Conservation (phyloP, 2,329 filamentous ascomycete species). For the Coniochaeta pulveracea region DNA sequence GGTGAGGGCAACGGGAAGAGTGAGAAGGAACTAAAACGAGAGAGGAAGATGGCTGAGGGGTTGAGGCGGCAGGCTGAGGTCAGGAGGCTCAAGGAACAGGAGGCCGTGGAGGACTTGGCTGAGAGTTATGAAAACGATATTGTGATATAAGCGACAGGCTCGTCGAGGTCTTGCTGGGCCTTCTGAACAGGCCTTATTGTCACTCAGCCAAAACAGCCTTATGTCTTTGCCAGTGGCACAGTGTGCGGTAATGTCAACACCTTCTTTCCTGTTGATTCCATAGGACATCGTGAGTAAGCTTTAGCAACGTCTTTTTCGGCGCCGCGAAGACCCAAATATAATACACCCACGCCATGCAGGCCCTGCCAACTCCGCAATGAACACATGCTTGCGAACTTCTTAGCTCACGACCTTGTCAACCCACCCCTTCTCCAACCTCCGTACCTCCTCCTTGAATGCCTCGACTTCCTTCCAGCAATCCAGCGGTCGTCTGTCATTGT, state of each 20-base stretch:
- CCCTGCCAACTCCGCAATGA: too few relatives aligned
- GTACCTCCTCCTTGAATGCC: conserved; percentile 80
- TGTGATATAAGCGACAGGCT: too few relatives aligned
- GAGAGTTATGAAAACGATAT: not conserved
- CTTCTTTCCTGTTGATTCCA: too few relatives aligned
- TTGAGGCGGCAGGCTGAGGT: conserved; percentile 38
- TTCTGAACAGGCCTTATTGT: too few relatives aligned
- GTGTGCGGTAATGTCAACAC: too few relatives aligned
- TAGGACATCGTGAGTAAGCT: too few relatives aligned
- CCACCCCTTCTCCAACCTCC: conserved; percentile 75
- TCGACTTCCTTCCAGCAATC: conserved; percentile 93
- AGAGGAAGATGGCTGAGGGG: conserved; percentile 47
- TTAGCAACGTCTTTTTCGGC: too few relatives aligned
- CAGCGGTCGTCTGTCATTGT: conserved; percentile 77
- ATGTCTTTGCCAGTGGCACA: too few relatives aligned
- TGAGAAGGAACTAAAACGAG: conserved; percentile 35
- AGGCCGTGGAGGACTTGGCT: conserved; percentile 8
- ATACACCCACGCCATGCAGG: too few relatives aligned
- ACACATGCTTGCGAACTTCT: conserved; percentile 7
- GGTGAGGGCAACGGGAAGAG: conserved; percentile 20
- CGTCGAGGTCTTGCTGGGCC: too few relatives aligned
- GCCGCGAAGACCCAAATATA: too few relatives aligned
- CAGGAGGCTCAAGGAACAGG: conserved; percentile 27
- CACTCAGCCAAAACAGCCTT: too few relatives aligned
- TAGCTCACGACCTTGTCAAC: conserved; percentile 65